These are phyloP conservation scores for Sclerotinia sclerotiorum DNA, from an alignment of 2,329 filamentous ascomycete genomes.

Conservation along the genomic window DNA sequence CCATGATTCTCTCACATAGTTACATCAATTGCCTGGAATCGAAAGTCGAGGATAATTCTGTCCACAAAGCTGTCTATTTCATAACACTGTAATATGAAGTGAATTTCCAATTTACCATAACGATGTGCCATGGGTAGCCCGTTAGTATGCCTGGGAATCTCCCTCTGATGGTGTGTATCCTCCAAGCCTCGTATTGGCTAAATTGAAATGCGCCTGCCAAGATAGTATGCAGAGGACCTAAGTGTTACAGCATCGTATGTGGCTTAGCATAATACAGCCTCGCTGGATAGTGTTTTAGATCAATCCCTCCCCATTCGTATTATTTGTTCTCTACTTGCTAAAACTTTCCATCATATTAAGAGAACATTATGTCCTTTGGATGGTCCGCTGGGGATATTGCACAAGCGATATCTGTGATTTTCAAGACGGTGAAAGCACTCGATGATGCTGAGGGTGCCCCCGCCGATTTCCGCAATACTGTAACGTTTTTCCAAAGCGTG, in stretches of 20 bases:
- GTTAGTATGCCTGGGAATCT: too few relatives aligned
- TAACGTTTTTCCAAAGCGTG: constrained; percentile 1
- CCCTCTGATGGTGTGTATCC: background rate
- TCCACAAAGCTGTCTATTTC: background rate
- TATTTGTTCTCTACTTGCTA: background rate
- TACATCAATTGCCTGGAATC: background rate
- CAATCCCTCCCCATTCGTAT: background rate
- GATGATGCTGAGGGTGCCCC: constrained; percentile 16
- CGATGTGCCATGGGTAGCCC: background rate
- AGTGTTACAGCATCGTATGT: background rate
- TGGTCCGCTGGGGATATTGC: constrained; percentile 26
- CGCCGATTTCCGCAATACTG: background rate
- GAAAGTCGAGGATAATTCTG: background rate
- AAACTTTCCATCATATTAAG: background rate
- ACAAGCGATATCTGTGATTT: constrained; percentile 17
- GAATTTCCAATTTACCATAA: background rate
- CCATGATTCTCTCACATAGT: background rate
- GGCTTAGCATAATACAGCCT: background rate
- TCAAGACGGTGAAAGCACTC: constrained; percentile 21
- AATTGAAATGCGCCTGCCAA: background rate
- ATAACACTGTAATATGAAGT: too few relatives aligned
- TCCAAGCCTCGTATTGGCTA: background rate
- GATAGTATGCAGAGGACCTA: background rate
- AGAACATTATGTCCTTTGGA: constrained; percentile 23
- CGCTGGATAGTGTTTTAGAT: background rate